A percentile compares a stretch with the other conserved stretches of the same genome.
These are phyloP conservation scores for Cyamopsis tetragonoloba DNA, from an alignment of 306 rosid genomes.

Conservation along the genomic window DNA sequence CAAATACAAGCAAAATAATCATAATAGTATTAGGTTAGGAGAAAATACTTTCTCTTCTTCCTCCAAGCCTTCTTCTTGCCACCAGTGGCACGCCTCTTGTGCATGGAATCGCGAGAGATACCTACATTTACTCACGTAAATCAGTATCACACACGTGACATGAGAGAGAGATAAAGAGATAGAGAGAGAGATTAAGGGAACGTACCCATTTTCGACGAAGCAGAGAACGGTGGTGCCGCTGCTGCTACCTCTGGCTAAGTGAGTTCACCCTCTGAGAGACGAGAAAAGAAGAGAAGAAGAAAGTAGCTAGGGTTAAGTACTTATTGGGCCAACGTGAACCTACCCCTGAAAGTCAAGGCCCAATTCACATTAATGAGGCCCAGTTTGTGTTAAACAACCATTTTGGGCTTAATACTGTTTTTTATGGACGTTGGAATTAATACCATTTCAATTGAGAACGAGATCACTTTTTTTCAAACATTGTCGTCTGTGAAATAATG, in stretches of 20 bases:
- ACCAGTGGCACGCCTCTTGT: slow-evolving; percentile 67
- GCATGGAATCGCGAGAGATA: slow-evolving; percentile 71
- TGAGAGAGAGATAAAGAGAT: background rate
- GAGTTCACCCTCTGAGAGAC: background rate
- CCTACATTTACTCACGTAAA: slow-evolving; percentile 21
- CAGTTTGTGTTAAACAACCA: background rate
- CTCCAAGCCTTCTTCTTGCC: slow-evolving; percentile 77
- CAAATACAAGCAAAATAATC: too few species aligned
- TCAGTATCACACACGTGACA: background rate
- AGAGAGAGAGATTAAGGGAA: background rate
- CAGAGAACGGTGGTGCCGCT: background rate
- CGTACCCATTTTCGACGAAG: slow-evolving; percentile 20
- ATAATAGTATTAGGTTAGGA: background rate
- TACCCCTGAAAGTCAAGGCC: background rate
- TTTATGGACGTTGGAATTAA: too few species aligned
- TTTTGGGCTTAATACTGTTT: background rate
- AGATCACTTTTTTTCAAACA: too few species aligned
- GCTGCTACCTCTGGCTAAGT: background rate
- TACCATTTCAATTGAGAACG: too few species aligned
- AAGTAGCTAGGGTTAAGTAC: slow-evolving; percentile 12
- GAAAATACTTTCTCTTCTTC: slow-evolving; percentile 56
- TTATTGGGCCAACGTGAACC: background rate
- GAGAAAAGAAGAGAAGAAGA: background rate
- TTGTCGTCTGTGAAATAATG: too few species aligned
- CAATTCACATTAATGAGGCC: background rate